Evolutionary conservation across 495 filamentous ascomycete genomes (phyloP), one percentile per base, ranked within the genome.

Genomic region (Aspergillus sclerotioniger): DNA sequence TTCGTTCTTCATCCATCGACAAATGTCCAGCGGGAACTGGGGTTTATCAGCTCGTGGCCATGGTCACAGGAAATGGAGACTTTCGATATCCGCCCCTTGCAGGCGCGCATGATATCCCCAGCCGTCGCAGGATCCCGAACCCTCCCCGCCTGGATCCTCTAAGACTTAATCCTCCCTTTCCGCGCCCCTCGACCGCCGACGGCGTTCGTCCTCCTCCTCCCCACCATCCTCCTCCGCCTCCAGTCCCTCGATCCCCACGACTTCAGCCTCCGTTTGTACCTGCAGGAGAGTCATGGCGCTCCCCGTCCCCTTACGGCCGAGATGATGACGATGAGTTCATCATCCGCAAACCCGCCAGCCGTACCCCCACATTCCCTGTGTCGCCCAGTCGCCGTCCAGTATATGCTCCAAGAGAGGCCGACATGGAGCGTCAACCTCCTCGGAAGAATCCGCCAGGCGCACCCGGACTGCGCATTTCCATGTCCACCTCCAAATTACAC

Each of bases 21-120:
- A 68, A 79, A 79, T 79, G 76, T 77, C 71, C 72, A 75, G 66
- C 73, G 66, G 62, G 73, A 67, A 66, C 71, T 75, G 70, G 66
- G 65, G 71, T 57, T 65, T 63, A 65, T 64, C 62, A 67, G 52
- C 53, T 68, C 67, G 76, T 78, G 76, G 74, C 76, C 73, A 79
- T 79, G 76, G 76, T 76, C 76, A 79, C 75, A 71, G 72, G 69
- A 71, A 71, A 73, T 76, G 73, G 67, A 67, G 67, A 58, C 56
- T 57, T 62, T 69, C 75, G 68, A 62, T 72, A 70, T 66, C 67
- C 67, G 62, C 67, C 67, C 65, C 67, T 65, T 58, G 51, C 62
- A 54, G 70, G 60, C 66, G 66, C 69, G 51, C 66, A 70, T 53
- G 71, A 72, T 58, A 60, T 71, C 50, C 61, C 67, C 48, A 67